phyloP scores from a whole-genome alignment of 2,329 filamentous ascomycete species.

The Claviceps maximensis region DNA sequence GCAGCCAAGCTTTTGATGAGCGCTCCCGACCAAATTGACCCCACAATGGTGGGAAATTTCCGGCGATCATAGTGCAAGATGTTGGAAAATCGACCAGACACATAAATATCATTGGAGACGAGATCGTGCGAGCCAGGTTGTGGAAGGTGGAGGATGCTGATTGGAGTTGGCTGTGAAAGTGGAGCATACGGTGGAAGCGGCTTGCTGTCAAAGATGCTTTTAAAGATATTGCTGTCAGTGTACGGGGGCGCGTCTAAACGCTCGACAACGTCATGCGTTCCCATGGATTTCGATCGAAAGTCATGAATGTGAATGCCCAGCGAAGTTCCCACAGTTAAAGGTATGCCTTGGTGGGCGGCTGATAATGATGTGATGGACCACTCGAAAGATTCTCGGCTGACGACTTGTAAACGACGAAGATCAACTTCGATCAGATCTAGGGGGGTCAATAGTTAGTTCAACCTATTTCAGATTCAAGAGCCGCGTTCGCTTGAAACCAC shows the following conservation, averaged over 20 bases:
- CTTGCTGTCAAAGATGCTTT: conserved; percentile 35
- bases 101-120: conserved; percentile 68
- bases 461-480: not conserved
- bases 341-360: conserved; percentile 47
- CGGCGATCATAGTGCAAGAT: conserved; percentile 83
- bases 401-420: conserved; percentile 54
- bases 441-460: not conserved
- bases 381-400: conserved; percentile 60
- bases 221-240: conserved; percentile 19
- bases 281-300: conserved; percentile 36
- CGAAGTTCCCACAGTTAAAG: conserved; percentile 74
- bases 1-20: conserved; percentile 60
- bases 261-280: conserved; percentile 22
- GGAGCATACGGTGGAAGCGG: conserved; percentile 50
- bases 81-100: conserved; percentile 78
- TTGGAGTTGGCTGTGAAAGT: conserved; percentile 66
- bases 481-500: not conserved
- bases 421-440: conserved; percentile 66
- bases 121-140: conserved; percentile 35
- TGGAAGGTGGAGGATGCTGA: conserved; percentile 70
- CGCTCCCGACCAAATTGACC: conserved; percentile 73
- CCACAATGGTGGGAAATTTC: conserved; percentile 64
- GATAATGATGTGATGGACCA: conserved; percentile 78
- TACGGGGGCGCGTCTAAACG: conserved; percentile 17
- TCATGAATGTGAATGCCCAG: conserved; percentile 75